These are phyloP conservation scores for Centella asiatica DNA, from an alignment of 129 eudicot species.

Conservation along the genomic window DNA sequence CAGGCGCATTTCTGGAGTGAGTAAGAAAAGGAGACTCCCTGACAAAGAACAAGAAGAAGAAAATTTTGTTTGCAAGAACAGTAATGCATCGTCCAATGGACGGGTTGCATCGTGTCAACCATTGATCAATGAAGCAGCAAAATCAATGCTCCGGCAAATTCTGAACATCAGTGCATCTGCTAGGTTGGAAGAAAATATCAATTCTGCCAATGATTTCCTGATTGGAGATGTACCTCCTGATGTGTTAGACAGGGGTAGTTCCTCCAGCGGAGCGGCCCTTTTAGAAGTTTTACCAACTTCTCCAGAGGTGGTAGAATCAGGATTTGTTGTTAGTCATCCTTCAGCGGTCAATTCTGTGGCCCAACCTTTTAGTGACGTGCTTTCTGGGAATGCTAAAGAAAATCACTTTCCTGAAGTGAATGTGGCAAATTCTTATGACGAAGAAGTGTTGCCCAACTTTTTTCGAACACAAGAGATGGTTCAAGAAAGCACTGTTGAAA, in stretches of 20 bases:
- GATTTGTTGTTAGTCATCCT: conserved; percentile 3
- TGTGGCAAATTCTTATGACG: conserved; percentile 8
- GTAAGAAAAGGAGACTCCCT: conserved; percentile 57
- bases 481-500: conserved; percentile 14
- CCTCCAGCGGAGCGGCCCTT: conserved; percentile 29
- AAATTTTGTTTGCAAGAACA: conserved; percentile 15
- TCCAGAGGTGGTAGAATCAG: conserved; percentile 8
- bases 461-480: conserved; percentile 20
- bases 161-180: conserved; percentile 32
- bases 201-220: conserved; percentile 24
- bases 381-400: background rate
- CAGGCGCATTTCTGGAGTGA: conserved; percentile 37
- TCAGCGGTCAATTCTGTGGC: conserved; percentile 13
- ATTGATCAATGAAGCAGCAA: conserved; percentile 41
- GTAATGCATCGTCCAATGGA: conserved; percentile 33
- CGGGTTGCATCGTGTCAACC: conserved; percentile 61
- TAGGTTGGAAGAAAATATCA: conserved; percentile 22
- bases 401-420: conserved; percentile 17
- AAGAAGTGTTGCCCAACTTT: conserved; percentile 3
- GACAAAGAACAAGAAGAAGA: conserved; percentile 42
- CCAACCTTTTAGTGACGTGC: conserved; percentile 2
- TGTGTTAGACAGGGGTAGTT: conserved; percentile 15
- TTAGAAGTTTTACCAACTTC: conserved; percentile 31
- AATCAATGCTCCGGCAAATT: conserved; percentile 43
- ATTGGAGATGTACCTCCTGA: conserved; percentile 20